Conservation (phyloP, 164 flowering plant genomes). For the Protea cynaroides region DNA sequence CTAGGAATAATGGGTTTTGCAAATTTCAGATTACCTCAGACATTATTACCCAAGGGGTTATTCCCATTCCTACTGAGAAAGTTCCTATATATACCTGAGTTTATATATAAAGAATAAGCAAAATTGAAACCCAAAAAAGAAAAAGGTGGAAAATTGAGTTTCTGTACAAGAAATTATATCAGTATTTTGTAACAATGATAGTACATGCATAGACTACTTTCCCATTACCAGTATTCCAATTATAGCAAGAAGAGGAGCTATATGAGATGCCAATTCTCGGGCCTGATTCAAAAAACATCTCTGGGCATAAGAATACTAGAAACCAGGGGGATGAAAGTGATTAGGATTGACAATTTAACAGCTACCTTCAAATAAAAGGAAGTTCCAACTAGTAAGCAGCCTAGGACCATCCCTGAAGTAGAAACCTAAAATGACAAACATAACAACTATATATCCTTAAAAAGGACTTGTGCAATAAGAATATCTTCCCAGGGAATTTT, state of each 20-base stretch:
- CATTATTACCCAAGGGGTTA: constrained; percentile 94
- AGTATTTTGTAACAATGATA: background rate
- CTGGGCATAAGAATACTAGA: background rate
- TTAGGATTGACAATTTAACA: background rate
- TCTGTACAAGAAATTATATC: background rate
- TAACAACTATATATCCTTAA: background rate
- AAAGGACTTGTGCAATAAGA: background rate
- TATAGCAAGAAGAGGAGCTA: constrained; percentile 55
- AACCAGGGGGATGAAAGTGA: background rate
- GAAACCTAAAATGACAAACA: constrained; percentile 43
- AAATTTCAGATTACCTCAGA: constrained; percentile 59
- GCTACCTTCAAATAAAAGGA: constrained; percentile 78
- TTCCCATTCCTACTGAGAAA: constrained; percentile 86
- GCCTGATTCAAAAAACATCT: constrained; percentile 35
- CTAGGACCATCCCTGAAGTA: constrained; percentile 53
- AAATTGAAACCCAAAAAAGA: background rate
- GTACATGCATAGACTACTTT: background rate
- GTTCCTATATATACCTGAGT: constrained; percentile 57
- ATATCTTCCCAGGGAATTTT: background rate
- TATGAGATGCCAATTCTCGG: constrained; percentile 29
- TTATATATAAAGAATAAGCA: background rate
- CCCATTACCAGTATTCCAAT: constrained; percentile 69
- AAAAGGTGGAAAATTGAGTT: too few relatives aligned
- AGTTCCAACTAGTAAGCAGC: constrained; percentile 45
- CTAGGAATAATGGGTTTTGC: background rate